Percentiles rank a stretch among this genome's conserved stretches.
Conservation (phyloP, 1,284 basidiomycete species). For the Ustilago xerochloae region DNA sequence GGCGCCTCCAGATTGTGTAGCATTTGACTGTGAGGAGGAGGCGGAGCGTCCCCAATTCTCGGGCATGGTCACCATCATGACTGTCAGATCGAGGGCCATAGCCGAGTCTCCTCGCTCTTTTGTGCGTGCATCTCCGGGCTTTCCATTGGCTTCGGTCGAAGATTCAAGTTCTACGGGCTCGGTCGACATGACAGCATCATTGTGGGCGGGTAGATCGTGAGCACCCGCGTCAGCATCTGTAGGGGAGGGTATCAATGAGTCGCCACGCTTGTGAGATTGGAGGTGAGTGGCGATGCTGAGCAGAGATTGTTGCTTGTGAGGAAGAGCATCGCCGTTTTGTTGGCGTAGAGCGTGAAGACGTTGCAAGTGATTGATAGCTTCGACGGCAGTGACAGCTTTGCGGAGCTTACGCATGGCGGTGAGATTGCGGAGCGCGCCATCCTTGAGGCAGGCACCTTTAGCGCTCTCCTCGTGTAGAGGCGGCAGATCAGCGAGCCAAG, state of each 20-base stretch:
- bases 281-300: slow-evolving; percentile 49
- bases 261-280: slow-evolving; percentile 30
- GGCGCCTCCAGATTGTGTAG: neutral
- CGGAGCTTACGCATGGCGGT: slow-evolving; percentile 56
- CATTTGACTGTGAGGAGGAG: slow-evolving; percentile 11
- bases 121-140: neutral
- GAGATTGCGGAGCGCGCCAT: slow-evolving; percentile 51
- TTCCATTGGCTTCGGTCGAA: neutral
- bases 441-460: slow-evolving; percentile 59
- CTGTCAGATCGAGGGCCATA: slow-evolving; percentile 57
- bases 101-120: slow-evolving; percentile 47
- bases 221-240: slow-evolving; percentile 2
- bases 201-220: neutral
- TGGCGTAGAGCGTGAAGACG: slow-evolving; percentile 57
- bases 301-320: slow-evolving; percentile 51
- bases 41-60: slow-evolving; percentile 31
- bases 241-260: slow-evolving; percentile 29
- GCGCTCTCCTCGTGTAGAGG: slow-evolving; percentile 51
- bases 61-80: slow-evolving; percentile 58
- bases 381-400: slow-evolving; percentile 62
- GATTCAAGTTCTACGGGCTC: slow-evolving; percentile 9
- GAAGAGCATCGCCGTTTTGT: slow-evolving; percentile 47
- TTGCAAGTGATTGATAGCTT: slow-evolving; percentile 59
- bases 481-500: slow-evolving; percentile 61
- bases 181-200: slow-evolving; percentile 11